A percentile compares a stretch with the other conserved stretches of the same genome.
phyloP scores from a whole-genome alignment of 345 rosid genomes.

The Camelina hispida region DNA sequence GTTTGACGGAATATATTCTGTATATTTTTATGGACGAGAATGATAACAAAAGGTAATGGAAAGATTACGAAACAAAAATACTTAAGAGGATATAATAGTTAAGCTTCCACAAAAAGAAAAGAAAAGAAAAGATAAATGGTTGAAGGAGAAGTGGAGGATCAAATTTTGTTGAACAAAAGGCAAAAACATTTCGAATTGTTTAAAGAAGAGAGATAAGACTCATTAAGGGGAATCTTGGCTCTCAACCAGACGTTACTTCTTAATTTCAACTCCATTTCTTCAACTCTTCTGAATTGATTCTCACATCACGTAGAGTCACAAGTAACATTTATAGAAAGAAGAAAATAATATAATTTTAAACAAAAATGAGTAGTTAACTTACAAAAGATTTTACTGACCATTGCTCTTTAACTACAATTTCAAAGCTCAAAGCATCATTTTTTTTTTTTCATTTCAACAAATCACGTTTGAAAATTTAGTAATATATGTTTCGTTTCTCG shows the following conservation, averaged over 20 bases:
- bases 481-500: constrained; percentile 8
- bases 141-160: constrained; percentile 19
- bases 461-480: constrained; percentile 3
- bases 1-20: constrained; percentile 21
- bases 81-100: neutral
- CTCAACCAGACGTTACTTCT: constrained; percentile 33
- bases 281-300: constrained; percentile 26
- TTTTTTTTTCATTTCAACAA: neutral
- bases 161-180: constrained; percentile 12
- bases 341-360: too few species aligned
- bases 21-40: neutral
- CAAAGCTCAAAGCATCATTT: neutral
- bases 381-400: neutral
- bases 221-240: neutral
- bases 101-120: constrained; percentile 6
- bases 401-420: neutral
- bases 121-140: constrained; percentile 13
- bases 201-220: neutral
- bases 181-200: constrained; percentile 24
- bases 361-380: neutral
- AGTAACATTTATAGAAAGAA: neutral
- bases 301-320: constrained; percentile 9
- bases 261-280: constrained; percentile 7
- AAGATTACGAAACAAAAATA: constrained; percentile 1
- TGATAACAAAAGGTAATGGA: neutral